Conservation (phyloP, 2,329 filamentous ascomycete species). For the Cladophialophora psammophila region DNA sequence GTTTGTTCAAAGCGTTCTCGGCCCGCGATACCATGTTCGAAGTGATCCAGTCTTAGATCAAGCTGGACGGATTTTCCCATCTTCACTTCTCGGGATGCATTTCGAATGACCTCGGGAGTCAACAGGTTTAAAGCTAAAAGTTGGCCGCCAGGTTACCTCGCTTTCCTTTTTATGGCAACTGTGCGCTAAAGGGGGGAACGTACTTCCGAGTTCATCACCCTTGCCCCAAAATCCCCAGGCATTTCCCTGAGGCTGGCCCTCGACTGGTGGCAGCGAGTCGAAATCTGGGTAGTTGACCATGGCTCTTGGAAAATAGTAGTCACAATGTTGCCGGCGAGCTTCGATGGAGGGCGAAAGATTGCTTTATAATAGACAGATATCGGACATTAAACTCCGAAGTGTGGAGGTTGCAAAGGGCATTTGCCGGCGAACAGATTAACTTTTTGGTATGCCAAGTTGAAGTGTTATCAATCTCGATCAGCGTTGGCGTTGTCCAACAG, state of each 20-base stretch:
- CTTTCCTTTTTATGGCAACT: neutral
- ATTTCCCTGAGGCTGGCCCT: conserved; percentile 56
- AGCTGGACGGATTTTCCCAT: conserved; percentile 37
- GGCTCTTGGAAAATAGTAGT: neutral
- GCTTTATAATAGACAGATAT: neutral
- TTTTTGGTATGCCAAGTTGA: neutral
- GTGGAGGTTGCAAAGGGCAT: neutral
- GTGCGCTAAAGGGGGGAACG: conserved; percentile 19
- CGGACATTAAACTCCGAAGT: neutral
- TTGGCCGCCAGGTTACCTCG: neutral
- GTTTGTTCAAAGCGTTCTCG: conserved; percentile 39
- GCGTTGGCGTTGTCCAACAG: no score
- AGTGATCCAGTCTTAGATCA: conserved; percentile 48
- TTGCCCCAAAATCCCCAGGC: conserved; percentile 63
- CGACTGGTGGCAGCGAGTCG: conserved; percentile 16
- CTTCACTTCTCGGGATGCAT: conserved; percentile 54
- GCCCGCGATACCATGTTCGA: conserved; percentile 46
- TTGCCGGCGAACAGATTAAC: neutral
- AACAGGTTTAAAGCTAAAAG: conserved; percentile 57
- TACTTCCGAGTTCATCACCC: conserved; percentile 58
- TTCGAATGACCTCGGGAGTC: conserved; percentile 53
- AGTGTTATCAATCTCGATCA: no score
- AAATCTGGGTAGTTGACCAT: conserved; percentile 9
- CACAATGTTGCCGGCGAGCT: neutral
- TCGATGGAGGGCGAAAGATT: neutral